Evolutionary conservation across 225 moss, liverwort and hornwort genomes (phyloP).

Genomic region (Pseudisothecium myosuroides): DNA sequence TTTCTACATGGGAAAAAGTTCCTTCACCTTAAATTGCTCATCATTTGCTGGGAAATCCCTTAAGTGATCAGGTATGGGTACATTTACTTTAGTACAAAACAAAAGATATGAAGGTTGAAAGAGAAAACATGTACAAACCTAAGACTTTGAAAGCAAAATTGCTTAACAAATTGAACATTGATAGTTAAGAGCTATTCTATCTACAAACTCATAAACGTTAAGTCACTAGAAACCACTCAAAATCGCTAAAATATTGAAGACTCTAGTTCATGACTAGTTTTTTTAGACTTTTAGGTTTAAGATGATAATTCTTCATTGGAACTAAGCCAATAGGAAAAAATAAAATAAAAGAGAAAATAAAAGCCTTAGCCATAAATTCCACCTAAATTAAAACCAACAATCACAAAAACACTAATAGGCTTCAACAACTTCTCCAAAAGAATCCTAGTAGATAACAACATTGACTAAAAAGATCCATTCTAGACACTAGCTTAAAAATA

Average conservation of each 20-base stretch:
- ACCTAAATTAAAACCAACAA: not conserved
- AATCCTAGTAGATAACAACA: not conserved
- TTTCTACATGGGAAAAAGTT: too few relatives aligned
- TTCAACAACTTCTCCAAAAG: not conserved
- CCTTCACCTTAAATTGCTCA: too few relatives aligned
- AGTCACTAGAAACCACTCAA: not conserved
- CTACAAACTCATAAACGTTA: not conserved
- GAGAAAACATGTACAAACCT: not conserved
- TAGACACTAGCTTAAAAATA: not conserved
- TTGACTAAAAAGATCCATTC: not conserved
- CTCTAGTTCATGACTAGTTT: too few relatives aligned
- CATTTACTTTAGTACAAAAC: too few relatives aligned
- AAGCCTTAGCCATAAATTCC: not conserved
- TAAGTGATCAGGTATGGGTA: too few relatives aligned
- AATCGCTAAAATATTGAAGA: not conserved
- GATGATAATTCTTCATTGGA: not conserved
- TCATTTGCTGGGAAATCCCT: too few relatives aligned
- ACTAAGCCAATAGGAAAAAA: accelerated
- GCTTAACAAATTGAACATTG: not conserved
- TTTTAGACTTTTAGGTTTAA: not conserved
- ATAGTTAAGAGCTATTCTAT: not conserved
- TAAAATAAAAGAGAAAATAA: not conserved
- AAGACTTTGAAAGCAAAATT: not conserved
- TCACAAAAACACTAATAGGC: not conserved
- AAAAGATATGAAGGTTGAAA: not conserved